phyloP scores from a whole-genome alignment of 1,284 basidiomycete genomes.

The Heterobasidion occidentale region DNA sequence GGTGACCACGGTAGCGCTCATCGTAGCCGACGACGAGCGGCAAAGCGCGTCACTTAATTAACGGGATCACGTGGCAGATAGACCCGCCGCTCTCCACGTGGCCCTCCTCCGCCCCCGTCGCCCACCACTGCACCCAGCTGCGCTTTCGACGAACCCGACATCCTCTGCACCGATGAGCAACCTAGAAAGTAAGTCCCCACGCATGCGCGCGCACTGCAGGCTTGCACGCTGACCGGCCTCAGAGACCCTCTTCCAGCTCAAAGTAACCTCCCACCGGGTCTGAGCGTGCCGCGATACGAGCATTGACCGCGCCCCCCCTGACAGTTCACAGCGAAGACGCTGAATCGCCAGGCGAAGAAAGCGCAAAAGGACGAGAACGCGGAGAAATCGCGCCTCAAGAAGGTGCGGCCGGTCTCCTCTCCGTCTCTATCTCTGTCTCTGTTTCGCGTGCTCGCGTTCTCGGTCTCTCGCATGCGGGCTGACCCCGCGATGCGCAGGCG shows the following conservation, averaged over 20 bases:
- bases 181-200: conserved; percentile 75
- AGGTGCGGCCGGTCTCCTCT: conserved; percentile 40
- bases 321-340: conserved; percentile 92
- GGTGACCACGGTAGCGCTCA: not conserved
- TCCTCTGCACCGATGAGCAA: conserved; percentile 56
- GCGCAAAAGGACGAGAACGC: conserved; percentile 87
- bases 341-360: conserved; percentile 90
- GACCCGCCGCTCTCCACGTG: no score
- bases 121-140: no score
- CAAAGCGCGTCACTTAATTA: not conserved
- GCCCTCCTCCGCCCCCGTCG: not conserved
- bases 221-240: conserved; percentile 19
- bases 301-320: conserved; percentile 10
- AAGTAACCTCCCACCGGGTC: conserved; percentile 38
- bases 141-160: no score
- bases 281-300: conserved; percentile 2
- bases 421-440: not conserved
- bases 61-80: not conserved
- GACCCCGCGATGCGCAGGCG: conserved; percentile 49
- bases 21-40: not conserved
- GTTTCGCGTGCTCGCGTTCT: not conserved
- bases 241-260: conserved; percentile 96
- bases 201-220: not conserved
- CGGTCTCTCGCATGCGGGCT: not conserved
- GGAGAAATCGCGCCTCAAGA: conserved; percentile 87